phyloP scores from a whole-genome alignment of 2,329 filamentous ascomycete species.

The Scorias spongiosa region DNA sequence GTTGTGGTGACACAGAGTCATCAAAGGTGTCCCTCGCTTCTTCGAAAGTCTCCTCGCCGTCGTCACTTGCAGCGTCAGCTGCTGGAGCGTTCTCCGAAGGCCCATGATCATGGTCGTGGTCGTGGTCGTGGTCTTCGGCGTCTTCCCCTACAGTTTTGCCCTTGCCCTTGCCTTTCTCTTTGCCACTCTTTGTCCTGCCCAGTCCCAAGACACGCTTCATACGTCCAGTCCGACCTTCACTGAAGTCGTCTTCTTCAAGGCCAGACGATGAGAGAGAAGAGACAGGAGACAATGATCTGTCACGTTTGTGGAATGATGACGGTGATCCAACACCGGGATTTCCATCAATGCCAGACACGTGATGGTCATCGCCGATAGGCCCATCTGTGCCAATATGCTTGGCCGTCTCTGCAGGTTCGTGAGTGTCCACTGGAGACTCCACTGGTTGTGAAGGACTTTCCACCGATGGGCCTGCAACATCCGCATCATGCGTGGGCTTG shows the following conservation, averaged over 20 bases:
- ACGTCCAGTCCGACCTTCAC: slow-evolving; percentile 15
- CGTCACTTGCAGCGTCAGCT: background rate
- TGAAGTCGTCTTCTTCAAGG: slow-evolving; percentile 15
- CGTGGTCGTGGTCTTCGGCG: background rate
- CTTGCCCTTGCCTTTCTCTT: slow-evolving; percentile 6
- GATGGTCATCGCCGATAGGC: slow-evolving; percentile 4
- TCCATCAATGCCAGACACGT: slow-evolving; percentile 4
- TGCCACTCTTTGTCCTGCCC: slow-evolving; percentile 4
- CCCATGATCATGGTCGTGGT: background rate
- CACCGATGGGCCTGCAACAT: no score
- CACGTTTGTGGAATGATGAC: slow-evolving; percentile 12
- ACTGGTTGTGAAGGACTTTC: background rate
- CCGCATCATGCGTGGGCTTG: no score
- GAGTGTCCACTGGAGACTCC: background rate
- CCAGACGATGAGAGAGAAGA: slow-evolving; percentile 13
- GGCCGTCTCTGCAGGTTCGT: slow-evolving; percentile 1
- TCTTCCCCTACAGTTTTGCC: slow-evolving; percentile 1
- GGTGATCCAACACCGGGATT: slow-evolving; percentile 5
- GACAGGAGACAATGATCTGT: slow-evolving; percentile 7
- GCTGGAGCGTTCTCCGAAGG: background rate
- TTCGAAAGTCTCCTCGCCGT: slow-evolving; percentile 23
- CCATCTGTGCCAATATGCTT: slow-evolving; percentile 7
- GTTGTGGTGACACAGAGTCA: slow-evolving; percentile 28
- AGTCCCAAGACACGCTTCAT: slow-evolving; percentile 19
- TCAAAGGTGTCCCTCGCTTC: slow-evolving; percentile 38